These are phyloP conservation scores for Phytophthora pinifolia DNA, from an alignment of 352 stramenopile species.

Conservation along the genomic window DNA sequence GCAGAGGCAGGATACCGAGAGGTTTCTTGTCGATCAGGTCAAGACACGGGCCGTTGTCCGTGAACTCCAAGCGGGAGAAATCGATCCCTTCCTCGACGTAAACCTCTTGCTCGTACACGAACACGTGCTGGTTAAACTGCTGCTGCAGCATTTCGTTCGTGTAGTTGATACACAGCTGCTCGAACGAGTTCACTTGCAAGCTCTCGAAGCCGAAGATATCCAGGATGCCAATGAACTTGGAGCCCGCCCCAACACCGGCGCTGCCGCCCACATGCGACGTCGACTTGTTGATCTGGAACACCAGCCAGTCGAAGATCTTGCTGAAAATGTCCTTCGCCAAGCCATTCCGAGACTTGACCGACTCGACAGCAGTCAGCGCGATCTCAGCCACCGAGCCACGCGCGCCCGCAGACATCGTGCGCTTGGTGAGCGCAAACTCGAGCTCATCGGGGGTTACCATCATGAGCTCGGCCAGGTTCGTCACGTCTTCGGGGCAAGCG, in stretches of 20 bases:
- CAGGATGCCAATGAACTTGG: slow-evolving; percentile 93
- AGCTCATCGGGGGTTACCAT: slow-evolving; percentile 83
- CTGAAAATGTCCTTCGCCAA: slow-evolving; percentile 96
- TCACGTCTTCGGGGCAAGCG: slow-evolving; percentile 61
- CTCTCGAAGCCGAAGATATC: slow-evolving; percentile 98
- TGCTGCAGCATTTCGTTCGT: slow-evolving; percentile 96
- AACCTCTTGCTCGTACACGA: slow-evolving; percentile 97
- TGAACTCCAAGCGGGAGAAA: slow-evolving; percentile 90
- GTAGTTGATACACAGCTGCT: slow-evolving; percentile 97
- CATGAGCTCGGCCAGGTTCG: slow-evolving; percentile 79
- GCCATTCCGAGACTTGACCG: slow-evolving; percentile 92
- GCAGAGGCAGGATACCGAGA: slow-evolving; percentile 90
- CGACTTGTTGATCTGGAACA: slow-evolving; percentile 92
- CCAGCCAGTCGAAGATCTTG: slow-evolving; percentile 97
- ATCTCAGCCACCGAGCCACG: slow-evolving; percentile 88
- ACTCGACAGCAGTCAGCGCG: slow-evolving; percentile 75
- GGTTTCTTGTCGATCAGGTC: slow-evolving; percentile 94
- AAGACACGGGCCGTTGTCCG: slow-evolving; percentile 93
- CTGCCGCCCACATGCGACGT: slow-evolving; percentile 65
- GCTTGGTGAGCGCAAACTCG: slow-evolving; percentile 89
- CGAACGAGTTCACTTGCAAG: slow-evolving; percentile 93
- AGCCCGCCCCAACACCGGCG: slow-evolving; percentile 25
- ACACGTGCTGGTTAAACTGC: slow-evolving; percentile 96
- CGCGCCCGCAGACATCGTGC: slow-evolving; percentile 85
- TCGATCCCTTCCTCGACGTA: slow-evolving; percentile 97